These are phyloP conservation scores for Penicillium antarcticum DNA, from an alignment of 495 filamentous ascomycete genomes.

Conservation along the genomic window DNA sequence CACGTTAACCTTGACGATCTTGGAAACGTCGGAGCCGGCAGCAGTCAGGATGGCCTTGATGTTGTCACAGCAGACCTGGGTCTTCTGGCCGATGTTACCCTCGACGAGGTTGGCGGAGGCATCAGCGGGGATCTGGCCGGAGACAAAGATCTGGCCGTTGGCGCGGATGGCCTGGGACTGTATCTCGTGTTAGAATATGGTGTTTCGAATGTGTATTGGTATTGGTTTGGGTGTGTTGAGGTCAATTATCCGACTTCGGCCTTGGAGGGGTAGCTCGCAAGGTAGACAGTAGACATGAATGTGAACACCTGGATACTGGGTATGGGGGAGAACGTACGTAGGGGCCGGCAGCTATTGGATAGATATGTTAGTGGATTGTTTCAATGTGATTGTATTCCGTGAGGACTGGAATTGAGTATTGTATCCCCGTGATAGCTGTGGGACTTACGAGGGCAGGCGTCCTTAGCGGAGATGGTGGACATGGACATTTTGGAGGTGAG, in stretches of 20 bases:
- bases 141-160: conserved; percentile 81
- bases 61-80: conserved; percentile 71
- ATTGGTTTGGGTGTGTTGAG: not conserved
- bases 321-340: conserved; percentile 44
- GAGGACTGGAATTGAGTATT: not conserved
- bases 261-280: conserved; percentile 1
- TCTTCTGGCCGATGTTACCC: conserved; percentile 75
- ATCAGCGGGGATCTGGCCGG: conserved; percentile 87
- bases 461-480: conserved; percentile 38
- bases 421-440: not conserved
- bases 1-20: conserved; percentile 72
- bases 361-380: conserved; percentile 30
- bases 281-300: not conserved
- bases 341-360: conserved; percentile 48
- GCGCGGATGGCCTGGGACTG: conserved; percentile 90
- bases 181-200: not conserved
- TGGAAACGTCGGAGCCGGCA: conserved; percentile 70
- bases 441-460: conserved; percentile 48
- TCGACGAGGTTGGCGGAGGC: conserved; percentile 67
- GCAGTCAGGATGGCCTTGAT: conserved; percentile 72
- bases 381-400: not conserved
- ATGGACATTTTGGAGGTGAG: conserved; percentile 33
- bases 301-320: not conserved
- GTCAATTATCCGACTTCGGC: not conserved
- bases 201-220: not conserved